A percentile compares a stretch with the other conserved stretches of the same genome.
Conservation (phyloP, 768 basidiomycete genomes). For the Tricholoma hemisulphureum region DNA sequence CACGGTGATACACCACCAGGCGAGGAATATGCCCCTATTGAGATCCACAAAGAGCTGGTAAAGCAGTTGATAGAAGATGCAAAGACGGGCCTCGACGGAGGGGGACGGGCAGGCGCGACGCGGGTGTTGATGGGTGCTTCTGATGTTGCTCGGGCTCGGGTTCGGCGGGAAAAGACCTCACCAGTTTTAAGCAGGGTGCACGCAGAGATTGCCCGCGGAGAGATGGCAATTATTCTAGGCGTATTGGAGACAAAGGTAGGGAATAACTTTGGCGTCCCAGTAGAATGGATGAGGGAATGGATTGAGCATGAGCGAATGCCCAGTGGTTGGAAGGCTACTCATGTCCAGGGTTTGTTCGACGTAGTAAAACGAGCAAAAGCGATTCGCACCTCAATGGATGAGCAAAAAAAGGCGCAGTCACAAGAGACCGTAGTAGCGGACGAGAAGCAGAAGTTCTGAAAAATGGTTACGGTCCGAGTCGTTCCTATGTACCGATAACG, state of each 20-base stretch:
- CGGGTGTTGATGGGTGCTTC: constrained; percentile 31
- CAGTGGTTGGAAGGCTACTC: constrained; percentile 39
- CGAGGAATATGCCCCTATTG: constrained; percentile 43
- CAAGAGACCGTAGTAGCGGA: no score
- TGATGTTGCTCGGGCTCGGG: constrained; percentile 48
- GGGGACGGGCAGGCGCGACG: constrained; percentile 8
- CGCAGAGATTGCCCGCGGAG: constrained; percentile 62
- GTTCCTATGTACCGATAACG: no score
- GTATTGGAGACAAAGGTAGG: constrained; percentile 42
- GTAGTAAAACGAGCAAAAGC: constrained; percentile 29
- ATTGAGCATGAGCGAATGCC: constrained; percentile 51
- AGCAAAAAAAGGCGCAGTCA: no score
- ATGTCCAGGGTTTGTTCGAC: constrained; percentile 31
- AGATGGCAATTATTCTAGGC: constrained; percentile 61
- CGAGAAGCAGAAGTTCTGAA: no score
- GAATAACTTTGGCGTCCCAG: constrained; percentile 38
- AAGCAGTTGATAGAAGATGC: constrained; percentile 35
- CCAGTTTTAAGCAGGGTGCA: constrained; percentile 43
- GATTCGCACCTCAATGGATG: neutral
- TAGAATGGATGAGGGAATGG: constrained; percentile 49
- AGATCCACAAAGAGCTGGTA: constrained; percentile 35
- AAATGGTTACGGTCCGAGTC: no score
- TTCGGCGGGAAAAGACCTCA: constrained; percentile 47
- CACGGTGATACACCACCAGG: constrained; percentile 43
- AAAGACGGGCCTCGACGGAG: constrained; percentile 23